Conservation (phyloP, 2,329 filamentous ascomycete genomes). For the Pseudogymnoascus sp. region DNA sequence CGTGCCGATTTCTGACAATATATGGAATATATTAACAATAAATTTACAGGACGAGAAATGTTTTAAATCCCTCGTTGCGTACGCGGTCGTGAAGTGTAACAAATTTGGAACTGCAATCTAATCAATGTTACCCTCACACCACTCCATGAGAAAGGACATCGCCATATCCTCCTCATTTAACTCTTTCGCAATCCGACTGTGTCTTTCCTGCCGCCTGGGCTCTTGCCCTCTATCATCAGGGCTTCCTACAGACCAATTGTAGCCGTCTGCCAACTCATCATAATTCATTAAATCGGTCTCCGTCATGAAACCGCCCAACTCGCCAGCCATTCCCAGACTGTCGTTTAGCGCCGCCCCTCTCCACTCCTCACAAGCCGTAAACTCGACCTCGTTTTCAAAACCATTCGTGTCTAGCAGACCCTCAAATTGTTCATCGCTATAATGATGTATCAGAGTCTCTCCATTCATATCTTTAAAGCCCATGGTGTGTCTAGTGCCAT, state of each 20-base stretch:
- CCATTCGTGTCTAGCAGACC: not conserved
- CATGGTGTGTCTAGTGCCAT: not conserved
- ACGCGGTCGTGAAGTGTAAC: not conserved
- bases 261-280: not conserved
- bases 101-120: not conserved
- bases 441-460: not conserved
- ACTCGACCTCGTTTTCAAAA: not conserved
- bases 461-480: not conserved
- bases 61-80: not conserved
- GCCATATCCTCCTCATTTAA: not conserved
- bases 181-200: not conserved
- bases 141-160: conserved; percentile 1
- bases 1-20: not conserved
- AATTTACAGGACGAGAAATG: not conserved
- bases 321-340: not conserved
- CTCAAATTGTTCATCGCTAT: not conserved
- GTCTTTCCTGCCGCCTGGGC: not conserved
- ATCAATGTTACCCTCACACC: not conserved
- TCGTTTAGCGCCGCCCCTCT: not conserved
- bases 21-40: not conserved
- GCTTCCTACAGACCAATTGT: not conserved
- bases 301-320: not conserved
- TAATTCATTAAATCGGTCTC: not conserved
- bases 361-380: not conserved
- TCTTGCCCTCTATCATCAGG: not conserved